Evolutionary conservation across 371 early-diverging fungal species (phyloP).

Genomic region (Apophysomyces ossiformis): DNA sequence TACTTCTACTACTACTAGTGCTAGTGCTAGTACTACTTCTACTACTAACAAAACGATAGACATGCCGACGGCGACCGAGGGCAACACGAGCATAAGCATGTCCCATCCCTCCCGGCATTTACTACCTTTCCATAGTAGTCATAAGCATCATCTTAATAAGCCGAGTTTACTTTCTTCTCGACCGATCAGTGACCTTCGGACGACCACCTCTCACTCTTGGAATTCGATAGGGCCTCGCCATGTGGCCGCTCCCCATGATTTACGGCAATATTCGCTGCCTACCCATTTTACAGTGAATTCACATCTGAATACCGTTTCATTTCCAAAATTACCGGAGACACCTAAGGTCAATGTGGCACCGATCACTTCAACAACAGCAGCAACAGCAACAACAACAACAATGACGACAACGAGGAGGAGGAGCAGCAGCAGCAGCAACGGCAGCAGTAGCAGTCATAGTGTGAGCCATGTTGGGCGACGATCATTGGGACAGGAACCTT

Average conservation of each 20-base stretch:
- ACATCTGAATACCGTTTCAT: conserved; percentile 24
- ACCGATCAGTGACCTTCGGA: not conserved
- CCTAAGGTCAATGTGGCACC: conserved; percentile 46
- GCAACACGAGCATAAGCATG: too few relatives aligned
- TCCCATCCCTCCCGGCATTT: not conserved
- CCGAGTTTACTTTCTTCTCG: not conserved
- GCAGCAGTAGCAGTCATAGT: too few relatives aligned
- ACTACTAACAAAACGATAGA: too few relatives aligned
- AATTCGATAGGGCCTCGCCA: not conserved
- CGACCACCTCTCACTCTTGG: not conserved
- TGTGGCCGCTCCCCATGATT: conserved; percentile 2
- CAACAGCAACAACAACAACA: too few relatives aligned
- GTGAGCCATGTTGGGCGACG: not conserved
- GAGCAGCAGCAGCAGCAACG: too few relatives aligned
- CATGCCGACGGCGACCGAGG: too few relatives aligned
- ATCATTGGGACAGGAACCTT: not conserved
- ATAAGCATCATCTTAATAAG: not conserved
- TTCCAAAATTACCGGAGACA: conserved; percentile 16
- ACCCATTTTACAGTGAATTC: conserved; percentile 28
- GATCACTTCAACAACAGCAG: conserved; percentile 12
- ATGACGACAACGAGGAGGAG: too few relatives aligned
- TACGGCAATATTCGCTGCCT: conserved; percentile 15
- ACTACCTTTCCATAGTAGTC: not conserved
- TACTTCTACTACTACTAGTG: too few relatives aligned
- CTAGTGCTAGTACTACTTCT: too few relatives aligned